Percentiles rank a stretch among this genome's conserved stretches.
phyloP scores from a whole-genome alignment of 495 filamentous ascomycete species.

The Daldinia caldariorum region DNA sequence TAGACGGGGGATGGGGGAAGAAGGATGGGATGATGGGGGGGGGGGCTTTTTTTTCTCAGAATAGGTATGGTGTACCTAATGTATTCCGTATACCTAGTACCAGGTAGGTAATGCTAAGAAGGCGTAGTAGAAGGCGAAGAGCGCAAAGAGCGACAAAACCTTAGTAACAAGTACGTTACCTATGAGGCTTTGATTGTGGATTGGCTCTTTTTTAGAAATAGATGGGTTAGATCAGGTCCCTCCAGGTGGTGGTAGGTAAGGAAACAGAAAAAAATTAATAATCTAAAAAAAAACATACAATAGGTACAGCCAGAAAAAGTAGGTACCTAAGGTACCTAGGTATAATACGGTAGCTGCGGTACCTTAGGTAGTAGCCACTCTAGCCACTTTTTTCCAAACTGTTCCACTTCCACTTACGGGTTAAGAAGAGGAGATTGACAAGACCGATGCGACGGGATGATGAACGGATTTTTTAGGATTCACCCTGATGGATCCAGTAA shows the following conservation, averaged over 20 bases:
- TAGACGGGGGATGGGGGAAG: slow-evolving; percentile 26
- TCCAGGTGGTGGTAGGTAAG: too few species aligned
- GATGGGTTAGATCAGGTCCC: slow-evolving; percentile 30
- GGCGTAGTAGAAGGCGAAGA: background rate
- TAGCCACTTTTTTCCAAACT: slow-evolving; percentile 4
- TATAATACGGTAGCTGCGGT: too few species aligned
- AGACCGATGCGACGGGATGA: slow-evolving; percentile 23
- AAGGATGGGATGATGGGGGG: too few species aligned
- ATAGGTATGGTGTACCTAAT: background rate
- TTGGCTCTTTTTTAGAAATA: slow-evolving; percentile 36
- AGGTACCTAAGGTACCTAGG: background rate
- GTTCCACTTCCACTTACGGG: slow-evolving; percentile 12
- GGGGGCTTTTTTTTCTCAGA: background rate
- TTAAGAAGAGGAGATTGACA: slow-evolving; percentile 15
- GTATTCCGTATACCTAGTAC: too few species aligned
- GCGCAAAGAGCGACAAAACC: background rate
- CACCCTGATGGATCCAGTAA: slow-evolving; percentile 33
- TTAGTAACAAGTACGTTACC: background rate
- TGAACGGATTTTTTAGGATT: slow-evolving; percentile 34
- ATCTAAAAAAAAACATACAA: background rate
- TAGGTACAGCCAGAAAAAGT: slow-evolving; percentile 2
- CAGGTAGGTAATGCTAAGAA: too few species aligned
- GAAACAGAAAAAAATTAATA: too few species aligned
- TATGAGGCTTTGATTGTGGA: slow-evolving; percentile 36
- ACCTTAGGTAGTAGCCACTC: slow-evolving; percentile 6